These are phyloP conservation scores for Exobasidium cylindrosporum DNA, from an alignment of 1,284 basidiomycete genomes.

Conservation along the genomic window DNA sequence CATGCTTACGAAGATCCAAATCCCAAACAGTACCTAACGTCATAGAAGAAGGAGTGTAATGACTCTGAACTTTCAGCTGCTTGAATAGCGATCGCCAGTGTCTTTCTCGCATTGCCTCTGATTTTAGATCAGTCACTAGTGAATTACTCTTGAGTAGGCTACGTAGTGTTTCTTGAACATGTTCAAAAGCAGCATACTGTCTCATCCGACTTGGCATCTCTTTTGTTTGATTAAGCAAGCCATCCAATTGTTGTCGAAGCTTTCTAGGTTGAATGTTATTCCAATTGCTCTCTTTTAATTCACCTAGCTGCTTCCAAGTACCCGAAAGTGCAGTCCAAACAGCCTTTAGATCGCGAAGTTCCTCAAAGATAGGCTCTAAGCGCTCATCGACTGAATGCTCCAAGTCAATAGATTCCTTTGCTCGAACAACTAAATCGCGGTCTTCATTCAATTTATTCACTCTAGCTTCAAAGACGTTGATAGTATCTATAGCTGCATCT, in stretches of 20 bases:
- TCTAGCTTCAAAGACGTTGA: constrained; percentile 88
- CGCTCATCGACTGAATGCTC: constrained; percentile 79
- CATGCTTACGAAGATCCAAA: constrained; percentile 90
- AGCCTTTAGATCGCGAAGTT: constrained; percentile 89
- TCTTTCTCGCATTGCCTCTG: constrained; percentile 92
- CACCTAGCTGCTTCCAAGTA: constrained; percentile 88
- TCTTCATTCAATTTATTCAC: constrained; percentile 85
- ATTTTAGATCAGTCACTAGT: constrained; percentile 87
- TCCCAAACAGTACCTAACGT: constrained; percentile 97
- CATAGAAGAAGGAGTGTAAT: constrained; percentile 65
- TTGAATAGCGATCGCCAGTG: constrained; percentile 99
- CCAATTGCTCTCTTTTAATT: constrained; percentile 86
- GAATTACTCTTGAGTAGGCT: constrained; percentile 84
- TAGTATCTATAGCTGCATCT: constrained; percentile 89
- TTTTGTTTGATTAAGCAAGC: constrained; percentile 80
- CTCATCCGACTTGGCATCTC: constrained; percentile 99
- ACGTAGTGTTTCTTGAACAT: constrained; percentile 86
- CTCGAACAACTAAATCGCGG: constrained; percentile 85
- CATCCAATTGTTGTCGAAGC: constrained; percentile 88
- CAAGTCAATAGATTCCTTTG: constrained; percentile 93
- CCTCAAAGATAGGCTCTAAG: constrained; percentile 88
- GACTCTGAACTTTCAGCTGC: constrained; percentile 62
- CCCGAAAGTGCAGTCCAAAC: constrained; percentile 99
- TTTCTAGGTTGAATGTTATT: constrained; percentile 82
- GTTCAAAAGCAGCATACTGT: constrained; percentile 98